Conservation (phyloP, 192 early-diverging fungal species). For the Rhizophagus clarus region DNA sequence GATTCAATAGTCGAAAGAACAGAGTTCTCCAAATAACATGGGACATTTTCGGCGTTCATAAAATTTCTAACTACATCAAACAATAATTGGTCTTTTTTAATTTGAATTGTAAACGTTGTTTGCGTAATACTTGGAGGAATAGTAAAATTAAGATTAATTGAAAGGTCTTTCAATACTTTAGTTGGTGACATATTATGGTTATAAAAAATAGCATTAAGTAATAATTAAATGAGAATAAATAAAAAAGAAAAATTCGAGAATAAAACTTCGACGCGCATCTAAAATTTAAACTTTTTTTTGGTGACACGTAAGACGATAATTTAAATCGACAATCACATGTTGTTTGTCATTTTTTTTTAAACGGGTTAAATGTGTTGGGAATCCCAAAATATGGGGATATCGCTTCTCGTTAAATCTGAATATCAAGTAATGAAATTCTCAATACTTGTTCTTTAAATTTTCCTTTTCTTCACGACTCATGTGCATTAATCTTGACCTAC, state of each 20-base stretch:
- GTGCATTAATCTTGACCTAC: no score
- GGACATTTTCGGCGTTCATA: constrained; percentile 44
- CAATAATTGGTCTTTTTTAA: constrained; percentile 46
- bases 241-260: neutral
- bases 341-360: neutral
- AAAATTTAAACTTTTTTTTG: no score
- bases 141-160: constrained; percentile 17
- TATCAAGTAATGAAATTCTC: no score
- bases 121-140: constrained; percentile 12
- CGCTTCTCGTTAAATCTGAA: no score
- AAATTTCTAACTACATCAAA: constrained; percentile 47
- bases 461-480: no score
- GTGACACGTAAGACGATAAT: neutral
- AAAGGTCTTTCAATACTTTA: constrained; percentile 29
- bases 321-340: neutral
- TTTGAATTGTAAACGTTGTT: constrained; percentile 17
- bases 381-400: neutral
- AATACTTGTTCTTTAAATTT: no score
- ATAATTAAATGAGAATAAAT: neutral
- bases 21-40: constrained; percentile 52
- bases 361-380: neutral
- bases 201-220: neutral
- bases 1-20: constrained; percentile 48
- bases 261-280: neutral
- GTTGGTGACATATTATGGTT: constrained; percentile 16